Conservation (phyloP, 768 basidiomycete genomes). For the Kwoniella bestiolae region DNA sequence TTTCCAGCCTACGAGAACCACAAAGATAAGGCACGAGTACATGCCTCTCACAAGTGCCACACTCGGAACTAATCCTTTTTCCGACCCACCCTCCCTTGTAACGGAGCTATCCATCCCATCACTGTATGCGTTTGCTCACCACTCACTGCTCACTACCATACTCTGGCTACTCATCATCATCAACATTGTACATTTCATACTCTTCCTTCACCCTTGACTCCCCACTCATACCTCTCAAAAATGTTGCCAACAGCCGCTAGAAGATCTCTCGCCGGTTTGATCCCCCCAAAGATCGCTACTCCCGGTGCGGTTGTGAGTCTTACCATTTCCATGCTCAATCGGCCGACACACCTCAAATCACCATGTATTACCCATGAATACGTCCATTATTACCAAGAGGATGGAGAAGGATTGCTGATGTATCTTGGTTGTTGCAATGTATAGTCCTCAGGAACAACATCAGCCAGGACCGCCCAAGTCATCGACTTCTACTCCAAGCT, state of each 20-base stretch:
- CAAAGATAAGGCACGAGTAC: background rate
- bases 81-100: background rate
- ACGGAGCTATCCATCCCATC: conserved; percentile 1
- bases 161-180: conserved; percentile 11
- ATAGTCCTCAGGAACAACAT: conserved; percentile 76
- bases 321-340: conserved; percentile 6
- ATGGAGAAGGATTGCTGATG: conserved; percentile 6
- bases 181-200: background rate
- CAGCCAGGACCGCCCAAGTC: conserved; percentile 77
- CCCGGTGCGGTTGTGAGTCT: conserved; percentile 79
- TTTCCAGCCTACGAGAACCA: background rate
- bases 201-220: conserved; percentile 8
- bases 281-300: conserved; percentile 94
- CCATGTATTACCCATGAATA: background rate
- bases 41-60: conserved; percentile 5
- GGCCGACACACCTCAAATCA: conserved; percentile 2
- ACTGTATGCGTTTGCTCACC: background rate
- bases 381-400: background rate
- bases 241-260: conserved; percentile 86
- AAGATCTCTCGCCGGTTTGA: conserved; percentile 78
- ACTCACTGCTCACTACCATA: background rate
- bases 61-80: background rate
- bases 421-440: background rate
- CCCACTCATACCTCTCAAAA: conserved; percentile 20
- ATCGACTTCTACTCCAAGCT: conserved; percentile 97